Conservation (phyloP, 306 rosid species). For the Clitoria ternatea region DNA sequence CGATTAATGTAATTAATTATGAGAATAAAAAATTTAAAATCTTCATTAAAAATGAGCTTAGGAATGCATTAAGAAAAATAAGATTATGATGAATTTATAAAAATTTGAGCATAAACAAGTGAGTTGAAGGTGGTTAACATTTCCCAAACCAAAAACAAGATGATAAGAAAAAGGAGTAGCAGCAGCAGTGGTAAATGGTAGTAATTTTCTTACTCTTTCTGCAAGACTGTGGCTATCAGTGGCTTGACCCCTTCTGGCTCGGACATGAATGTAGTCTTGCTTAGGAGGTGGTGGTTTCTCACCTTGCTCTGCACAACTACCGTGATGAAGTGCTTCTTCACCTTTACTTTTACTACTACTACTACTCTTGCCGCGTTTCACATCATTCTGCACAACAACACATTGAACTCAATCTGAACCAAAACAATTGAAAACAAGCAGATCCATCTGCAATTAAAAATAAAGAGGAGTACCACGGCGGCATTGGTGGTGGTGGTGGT, state of each 20-base stretch:
- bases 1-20: too few species aligned
- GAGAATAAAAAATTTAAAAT: too few species aligned
- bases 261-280: slow-evolving; percentile 86
- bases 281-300: slow-evolving; percentile 57
- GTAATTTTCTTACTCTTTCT: slow-evolving; percentile 76
- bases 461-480: slow-evolving; percentile 42
- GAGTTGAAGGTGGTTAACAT: too few species aligned
- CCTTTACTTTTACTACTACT: slow-evolving; percentile 47
- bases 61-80: too few species aligned
- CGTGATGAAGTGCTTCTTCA: slow-evolving; percentile 66
- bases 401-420: slow-evolving; percentile 9
- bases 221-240: slow-evolving; percentile 96
- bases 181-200: neutral
- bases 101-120: too few species aligned
- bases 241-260: slow-evolving; percentile 97
- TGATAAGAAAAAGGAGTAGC: neutral
- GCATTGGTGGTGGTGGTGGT: slow-evolving; percentile 51
- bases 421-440: neutral
- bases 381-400: slow-evolving; percentile 48
- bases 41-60: too few species aligned
- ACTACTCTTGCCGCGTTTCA: slow-evolving; percentile 53
- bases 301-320: slow-evolving; percentile 59
- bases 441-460: neutral
- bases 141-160: neutral
- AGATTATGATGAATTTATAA: too few species aligned